These are phyloP conservation scores for Cenococcum geophilum DNA, from an alignment of 495 filamentous ascomycete species.

Conservation along the genomic window DNA sequence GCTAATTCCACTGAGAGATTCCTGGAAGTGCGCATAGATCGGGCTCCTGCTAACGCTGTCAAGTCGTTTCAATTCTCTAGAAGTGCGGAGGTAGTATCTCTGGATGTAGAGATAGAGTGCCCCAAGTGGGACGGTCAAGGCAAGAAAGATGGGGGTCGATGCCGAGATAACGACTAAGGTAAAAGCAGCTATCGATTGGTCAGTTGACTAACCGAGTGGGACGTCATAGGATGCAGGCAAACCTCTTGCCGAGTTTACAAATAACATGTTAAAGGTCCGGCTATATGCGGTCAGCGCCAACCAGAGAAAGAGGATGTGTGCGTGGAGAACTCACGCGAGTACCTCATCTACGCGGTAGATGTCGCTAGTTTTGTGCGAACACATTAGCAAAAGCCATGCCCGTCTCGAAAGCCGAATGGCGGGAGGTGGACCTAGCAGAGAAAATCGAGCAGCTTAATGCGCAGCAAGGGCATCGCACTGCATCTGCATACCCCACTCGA, in stretches of 20 bases:
- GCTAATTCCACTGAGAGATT: conserved; percentile 87
- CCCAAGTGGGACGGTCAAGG: conserved; percentile 72
- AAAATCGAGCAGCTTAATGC: not conserved
- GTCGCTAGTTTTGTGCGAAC: conserved; percentile 51
- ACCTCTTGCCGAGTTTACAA: conserved; percentile 79
- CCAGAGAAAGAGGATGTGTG: not conserved
- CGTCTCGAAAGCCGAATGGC: conserved; percentile 48
- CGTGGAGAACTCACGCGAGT: conserved; percentile 53
- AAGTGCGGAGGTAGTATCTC: conserved; percentile 93
- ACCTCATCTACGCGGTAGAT: conserved; percentile 96
- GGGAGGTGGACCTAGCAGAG: not conserved
- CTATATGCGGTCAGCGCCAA: conserved; percentile 28
- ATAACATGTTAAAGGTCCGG: conserved; percentile 55
- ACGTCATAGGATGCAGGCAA: conserved; percentile 27
- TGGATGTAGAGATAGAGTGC: conserved; percentile 89
- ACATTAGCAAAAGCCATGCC: conserved; percentile 14
- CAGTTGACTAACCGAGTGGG: conserved; percentile 7
- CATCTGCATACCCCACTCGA: not conserved
- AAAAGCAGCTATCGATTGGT: conserved; percentile 46
- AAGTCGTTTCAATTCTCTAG: conserved; percentile 89
- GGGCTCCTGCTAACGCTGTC: conserved; percentile 94
- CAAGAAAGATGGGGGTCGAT: conserved; percentile 73
- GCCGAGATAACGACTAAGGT: conserved; percentile 79
- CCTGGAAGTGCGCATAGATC: conserved; percentile 98
- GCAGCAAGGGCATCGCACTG: not conserved